Percentiles rank a stretch among this genome's conserved stretches.
phyloP scores from a whole-genome alignment of 208 protist species.

The Borovskyia barvae region DNA sequence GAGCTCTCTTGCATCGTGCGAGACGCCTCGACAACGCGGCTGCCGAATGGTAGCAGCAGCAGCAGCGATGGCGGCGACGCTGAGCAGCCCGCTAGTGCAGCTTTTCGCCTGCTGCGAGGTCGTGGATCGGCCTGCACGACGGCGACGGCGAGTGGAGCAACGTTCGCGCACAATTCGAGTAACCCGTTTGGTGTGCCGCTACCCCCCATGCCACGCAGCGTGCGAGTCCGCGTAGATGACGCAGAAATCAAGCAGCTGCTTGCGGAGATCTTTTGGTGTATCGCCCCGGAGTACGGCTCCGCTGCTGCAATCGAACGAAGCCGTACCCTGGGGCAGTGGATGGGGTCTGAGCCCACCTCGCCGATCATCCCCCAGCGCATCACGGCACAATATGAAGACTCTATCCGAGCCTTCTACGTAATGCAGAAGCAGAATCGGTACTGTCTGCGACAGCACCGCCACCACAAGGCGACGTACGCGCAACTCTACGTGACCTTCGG shows the following conservation, averaged over 20 bases:
- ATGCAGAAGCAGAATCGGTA: conserved; percentile 76
- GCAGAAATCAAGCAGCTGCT: conserved; percentile 39
- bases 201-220: conserved; percentile 45
- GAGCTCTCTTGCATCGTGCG: conserved; percentile 42
- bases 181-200: conserved; percentile 37
- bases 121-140: background rate
- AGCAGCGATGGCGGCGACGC: background rate
- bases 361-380: conserved; percentile 48
- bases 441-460: conserved; percentile 58
- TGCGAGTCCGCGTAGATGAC: conserved; percentile 47
- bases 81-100: background rate
- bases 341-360: background rate
- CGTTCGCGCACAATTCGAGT: background rate
- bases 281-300: conserved; percentile 50
- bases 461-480: conserved; percentile 67
- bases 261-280: conserved; percentile 69
- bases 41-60: background rate
- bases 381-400: conserved; percentile 72
- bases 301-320: no score
- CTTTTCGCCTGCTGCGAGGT: conserved; percentile 1
- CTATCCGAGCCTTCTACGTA: conserved; percentile 78
- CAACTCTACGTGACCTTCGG: conserved; percentile 89
- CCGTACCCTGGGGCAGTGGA: no score
- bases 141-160: background rate
- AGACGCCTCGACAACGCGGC: conserved; percentile 11